Evolutionary conservation across 306 rosid species (phyloP), one percentile per base, ranked within the genome.

Genomic region (Alnus glutinosa): DNA sequence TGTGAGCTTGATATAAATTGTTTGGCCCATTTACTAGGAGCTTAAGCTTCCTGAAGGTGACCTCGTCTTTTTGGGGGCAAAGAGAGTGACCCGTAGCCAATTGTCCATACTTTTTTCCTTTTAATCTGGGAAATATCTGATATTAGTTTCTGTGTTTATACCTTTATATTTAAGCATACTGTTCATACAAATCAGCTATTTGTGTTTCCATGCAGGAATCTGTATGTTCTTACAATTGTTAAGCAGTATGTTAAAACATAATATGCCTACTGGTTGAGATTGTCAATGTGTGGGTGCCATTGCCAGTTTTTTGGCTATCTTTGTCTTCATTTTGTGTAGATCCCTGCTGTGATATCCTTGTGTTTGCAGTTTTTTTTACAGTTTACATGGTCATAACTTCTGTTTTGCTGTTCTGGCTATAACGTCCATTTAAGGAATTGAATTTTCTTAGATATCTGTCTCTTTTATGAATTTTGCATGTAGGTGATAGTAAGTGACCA

Each of bases 401-500:
- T 75, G 68, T 47, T 74, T 63, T 68, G 66, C 62, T 70, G 68
- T 52, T 71, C 76, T 74, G 37, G 72, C 69, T 39, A 34, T 61
- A 16, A 67, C 55, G 55, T 55, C 70, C 47, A 57, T 50, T 83
- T 8, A 42, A 52, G 37, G 57, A 47, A 48, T 74, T 1, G 36
- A 30, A 79, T 14, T 77, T 78, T 59, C 69, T 34, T 80, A 61
- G 23, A 44, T 77, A 71, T 76, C 57, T 79, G 47, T 64, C 62
- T 71, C 54, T 80, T 44, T 75, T 23, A 42, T 73, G 47, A 76
- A 32, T 74, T 76, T 85, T 28, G 70, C 63, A 62, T 59, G 55
- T 74, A 94, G 98, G 89, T 91, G 71, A 89, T 91, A 37, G 93
- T 85, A 73, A 94, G 98, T 85, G 98, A 94, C 90, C 98, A 94